Conservation (phyloP, 805 yeast species). For the Torulaspora delbrueckii region DNA sequence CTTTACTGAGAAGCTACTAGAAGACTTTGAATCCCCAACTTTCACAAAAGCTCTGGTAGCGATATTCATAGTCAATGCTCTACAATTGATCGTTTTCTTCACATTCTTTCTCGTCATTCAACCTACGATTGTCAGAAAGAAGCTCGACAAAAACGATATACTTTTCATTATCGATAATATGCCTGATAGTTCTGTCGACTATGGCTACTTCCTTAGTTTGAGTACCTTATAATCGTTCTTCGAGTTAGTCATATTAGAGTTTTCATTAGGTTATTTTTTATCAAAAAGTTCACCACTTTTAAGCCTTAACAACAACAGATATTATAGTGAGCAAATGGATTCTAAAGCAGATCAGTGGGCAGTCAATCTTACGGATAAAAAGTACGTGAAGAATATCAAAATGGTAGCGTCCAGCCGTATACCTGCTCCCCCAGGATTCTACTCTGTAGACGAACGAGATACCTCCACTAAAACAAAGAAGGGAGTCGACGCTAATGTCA, state of each 20-base stretch:
- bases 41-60: neutral
- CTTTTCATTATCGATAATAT: conserved; percentile 8
- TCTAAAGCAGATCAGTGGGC: conserved; percentile 19
- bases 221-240: neutral
- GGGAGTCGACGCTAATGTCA: conserved; percentile 1
- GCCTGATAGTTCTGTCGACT: conserved; percentile 8
- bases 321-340: conserved; percentile 1
- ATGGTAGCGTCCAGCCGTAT: conserved; percentile 12
- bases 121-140: conserved; percentile 2
- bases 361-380: conserved; percentile 11
- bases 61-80: conserved; percentile 3
- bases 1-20: neutral
- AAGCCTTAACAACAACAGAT: neutral
- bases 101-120: conserved; percentile 1
- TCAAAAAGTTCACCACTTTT: neutral
- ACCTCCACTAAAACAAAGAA: conserved; percentile 9
- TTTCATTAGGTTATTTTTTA: neutral
- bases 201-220: conserved; percentile 6
- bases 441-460: conserved; percentile 7
- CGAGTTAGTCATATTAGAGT: neutral
- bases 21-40: neutral
- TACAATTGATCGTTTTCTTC: conserved; percentile 10
- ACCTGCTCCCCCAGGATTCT: conserved; percentile 30
- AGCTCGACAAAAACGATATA: conserved; percentile 4
- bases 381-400: conserved; percentile 11